These are phyloP conservation scores for Chimonanthus praecox DNA, from an alignment of 164 flowering plant species.

Conservation along the genomic window DNA sequence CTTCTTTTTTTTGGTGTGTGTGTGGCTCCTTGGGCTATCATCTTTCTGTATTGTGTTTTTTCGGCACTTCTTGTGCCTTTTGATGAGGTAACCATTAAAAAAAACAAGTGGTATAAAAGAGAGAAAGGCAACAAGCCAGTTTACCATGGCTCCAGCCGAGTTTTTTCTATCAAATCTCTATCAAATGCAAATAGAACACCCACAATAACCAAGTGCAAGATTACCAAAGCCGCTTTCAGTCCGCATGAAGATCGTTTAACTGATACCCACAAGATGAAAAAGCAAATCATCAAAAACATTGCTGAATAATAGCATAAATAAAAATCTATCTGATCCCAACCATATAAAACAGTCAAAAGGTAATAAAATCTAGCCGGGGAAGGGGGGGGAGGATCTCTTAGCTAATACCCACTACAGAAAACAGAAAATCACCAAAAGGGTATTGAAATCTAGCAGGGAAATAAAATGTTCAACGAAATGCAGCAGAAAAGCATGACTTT, in stretches of 20 bases:
- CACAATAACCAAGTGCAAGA: slow-evolving; percentile 54
- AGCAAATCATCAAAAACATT: neutral
- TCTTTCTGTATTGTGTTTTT: too few relatives aligned
- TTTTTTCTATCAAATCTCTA: slow-evolving; percentile 47
- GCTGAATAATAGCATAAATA: too few relatives aligned
- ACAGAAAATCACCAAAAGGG: neutral
- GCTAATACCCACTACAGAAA: slow-evolving; percentile 29
- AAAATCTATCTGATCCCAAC: too few relatives aligned
- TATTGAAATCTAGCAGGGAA: neutral
- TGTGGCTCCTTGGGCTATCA: too few relatives aligned
- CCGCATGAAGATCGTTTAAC: slow-evolving; percentile 66
- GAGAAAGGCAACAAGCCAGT: neutral
- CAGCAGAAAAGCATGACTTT: slow-evolving; percentile 31
- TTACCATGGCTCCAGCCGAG: slow-evolving; percentile 66
- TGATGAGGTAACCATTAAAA: too few relatives aligned
- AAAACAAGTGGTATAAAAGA: too few relatives aligned
- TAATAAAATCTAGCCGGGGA: too few relatives aligned
- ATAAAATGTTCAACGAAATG: too few relatives aligned
- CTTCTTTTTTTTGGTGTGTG: too few relatives aligned
- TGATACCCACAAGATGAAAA: slow-evolving; percentile 22
- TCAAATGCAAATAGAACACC: slow-evolving; percentile 67
- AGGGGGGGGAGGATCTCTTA: slow-evolving; percentile 30
- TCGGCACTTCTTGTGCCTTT: too few relatives aligned
- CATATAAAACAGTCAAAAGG: too few relatives aligned
- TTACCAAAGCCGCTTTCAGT: slow-evolving; percentile 58